phyloP scores from a whole-genome alignment of 2,329 filamentous ascomycete species.

The Teratosphaeria nubilosa region DNA sequence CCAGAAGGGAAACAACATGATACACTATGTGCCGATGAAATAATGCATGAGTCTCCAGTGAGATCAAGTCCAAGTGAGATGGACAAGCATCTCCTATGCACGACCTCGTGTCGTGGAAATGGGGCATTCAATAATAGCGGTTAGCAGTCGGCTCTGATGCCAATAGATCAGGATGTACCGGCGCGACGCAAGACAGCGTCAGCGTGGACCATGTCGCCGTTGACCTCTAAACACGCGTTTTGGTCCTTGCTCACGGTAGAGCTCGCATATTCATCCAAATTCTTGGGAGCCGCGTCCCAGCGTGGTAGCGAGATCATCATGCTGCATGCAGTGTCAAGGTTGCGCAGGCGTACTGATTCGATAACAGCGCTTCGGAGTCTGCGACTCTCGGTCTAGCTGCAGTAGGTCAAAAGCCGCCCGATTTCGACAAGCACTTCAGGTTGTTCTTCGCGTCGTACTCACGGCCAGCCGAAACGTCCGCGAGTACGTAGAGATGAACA shows the following conservation, averaged over 20 bases:
- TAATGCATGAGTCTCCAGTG: neutral
- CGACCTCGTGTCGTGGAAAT: neutral
- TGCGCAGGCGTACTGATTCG: neutral
- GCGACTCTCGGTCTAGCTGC: slow-evolving; percentile 2
- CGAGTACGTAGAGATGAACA: neutral
- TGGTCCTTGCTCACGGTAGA: slow-evolving; percentile 2
- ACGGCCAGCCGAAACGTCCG: neutral
- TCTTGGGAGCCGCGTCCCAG: neutral
- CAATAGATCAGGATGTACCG: neutral
- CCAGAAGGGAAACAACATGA: neutral
- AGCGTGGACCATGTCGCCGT: neutral
- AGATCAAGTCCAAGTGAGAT: neutral
- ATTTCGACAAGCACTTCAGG: neutral
- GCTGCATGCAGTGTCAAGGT: slow-evolving; percentile 1
- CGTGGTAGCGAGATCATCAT: slow-evolving; percentile 1
- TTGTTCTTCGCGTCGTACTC: neutral
- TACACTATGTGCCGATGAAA: neutral
- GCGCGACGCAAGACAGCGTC: neutral
- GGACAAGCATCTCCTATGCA: neutral
- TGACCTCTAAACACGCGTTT: neutral
- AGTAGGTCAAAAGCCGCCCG: slow-evolving; percentile 1
- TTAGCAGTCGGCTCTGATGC: neutral
- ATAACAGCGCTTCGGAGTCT: slow-evolving; percentile 1
- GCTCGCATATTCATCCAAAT: slow-evolving; percentile 2
- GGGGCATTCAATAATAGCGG: neutral